Evolutionary conservation across 768 basidiomycete species (phyloP), one percentile per base, ranked within the genome.

Genomic region (Dioszegia hungarica): DNA sequence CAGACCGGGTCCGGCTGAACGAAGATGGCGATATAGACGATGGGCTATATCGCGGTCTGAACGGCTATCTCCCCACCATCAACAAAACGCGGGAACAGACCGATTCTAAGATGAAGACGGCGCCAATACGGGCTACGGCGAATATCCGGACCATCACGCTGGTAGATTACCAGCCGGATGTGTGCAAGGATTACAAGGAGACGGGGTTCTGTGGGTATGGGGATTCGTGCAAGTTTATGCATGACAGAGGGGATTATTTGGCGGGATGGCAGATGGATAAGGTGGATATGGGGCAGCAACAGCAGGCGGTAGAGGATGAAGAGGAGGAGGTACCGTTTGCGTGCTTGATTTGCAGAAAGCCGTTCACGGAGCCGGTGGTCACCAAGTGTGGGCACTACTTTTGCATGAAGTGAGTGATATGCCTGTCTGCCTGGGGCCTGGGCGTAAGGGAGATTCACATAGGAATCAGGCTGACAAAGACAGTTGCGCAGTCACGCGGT

Each of bases 151-250:
- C 90, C 2, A 93, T 94, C 43, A 98, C 94, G 3, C 86, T 97
- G 56, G 82, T 89, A 43, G 94, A 99, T 80, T 99, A 97, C 77
- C 94, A 99, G 76, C 94, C 94, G 2, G 94, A 98, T 70, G 94
- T 99, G 17, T 99, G 94, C 78, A 99, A 99, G 77, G 94, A 98
- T 77, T 99, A 99, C 78, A 97, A 95, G 85, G 94, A 98, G 79
- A 99, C 95, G 49, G 95, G 95, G 0, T 99, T 90, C 74, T 99
- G 95, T 77, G 95, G 95, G 20, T 99, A 94, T 75, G 95, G 95
- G 28, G 95, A 99, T 77, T 92, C 91, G 3, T 99, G 95, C 78
- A 98, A 97, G 81, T 97, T 97, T 80, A 81, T 98, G 74, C 95
- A 98, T 78, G 95, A 98, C 77, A 86, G 94, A 69, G 93, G 94